These are phyloP conservation scores for Agmasoma carcini DNA, from an alignment of 371 early-diverging fungal genomes.

Conservation along the genomic window DNA sequence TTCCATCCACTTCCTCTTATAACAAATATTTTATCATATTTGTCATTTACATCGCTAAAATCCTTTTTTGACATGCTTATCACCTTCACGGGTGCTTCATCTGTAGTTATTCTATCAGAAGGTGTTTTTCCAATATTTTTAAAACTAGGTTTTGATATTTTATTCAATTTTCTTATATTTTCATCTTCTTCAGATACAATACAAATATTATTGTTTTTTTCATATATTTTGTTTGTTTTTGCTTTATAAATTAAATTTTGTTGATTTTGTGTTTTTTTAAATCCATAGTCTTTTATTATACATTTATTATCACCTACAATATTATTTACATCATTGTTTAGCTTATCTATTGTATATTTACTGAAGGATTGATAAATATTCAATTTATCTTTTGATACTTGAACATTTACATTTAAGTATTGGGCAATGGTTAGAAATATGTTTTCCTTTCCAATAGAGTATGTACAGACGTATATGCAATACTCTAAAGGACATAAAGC, in stretches of 20 bases:
- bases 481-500: constrained; percentile 12
- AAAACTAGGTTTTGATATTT: neutral
- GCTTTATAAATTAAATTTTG: neutral
- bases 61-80: constrained; percentile 2
- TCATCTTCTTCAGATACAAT: too few relatives aligned
- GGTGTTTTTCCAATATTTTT: neutral
- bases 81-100: neutral
- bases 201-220: neutral
- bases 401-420: constrained; percentile 8
- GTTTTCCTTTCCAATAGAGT: constrained; percentile 31
- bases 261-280: neutral
- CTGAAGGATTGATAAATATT: constrained; percentile 9
- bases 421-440: constrained; percentile 12
- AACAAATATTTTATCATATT: constrained; percentile 4
- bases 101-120: neutral
- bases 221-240: neutral
- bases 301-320: neutral
- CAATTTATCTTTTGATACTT: constrained; percentile 6
- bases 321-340: constrained; percentile 12
- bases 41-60: neutral
- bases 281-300: neutral
- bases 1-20: constrained; percentile 27
- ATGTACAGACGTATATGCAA: constrained; percentile 8
- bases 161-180: neutral
- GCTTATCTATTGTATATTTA: neutral